A percentile compares a stretch with the other conserved stretches of the same genome.
Conservation (phyloP, 768 basidiomycete species). For the Auricularia sp. region DNA sequence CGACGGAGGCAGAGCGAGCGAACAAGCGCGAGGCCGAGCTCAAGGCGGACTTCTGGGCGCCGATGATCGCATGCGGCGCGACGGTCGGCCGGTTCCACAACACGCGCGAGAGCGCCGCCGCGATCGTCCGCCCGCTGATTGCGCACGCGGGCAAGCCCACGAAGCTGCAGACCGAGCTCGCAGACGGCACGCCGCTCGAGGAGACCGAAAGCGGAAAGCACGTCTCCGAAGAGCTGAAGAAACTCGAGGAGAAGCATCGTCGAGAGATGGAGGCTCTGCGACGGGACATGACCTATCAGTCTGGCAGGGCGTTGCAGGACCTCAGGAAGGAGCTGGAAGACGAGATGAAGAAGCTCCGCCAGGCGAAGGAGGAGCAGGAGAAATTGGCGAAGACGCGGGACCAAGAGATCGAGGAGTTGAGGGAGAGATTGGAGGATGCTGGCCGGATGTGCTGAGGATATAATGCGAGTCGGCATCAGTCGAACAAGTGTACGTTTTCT, state of each 20-base stretch:
- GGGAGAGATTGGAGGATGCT: too few species aligned
- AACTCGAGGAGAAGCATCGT: not conserved
- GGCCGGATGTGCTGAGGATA: too few species aligned
- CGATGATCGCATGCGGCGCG: not conserved
- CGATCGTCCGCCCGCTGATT: not conserved
- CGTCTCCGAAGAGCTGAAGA: not conserved
- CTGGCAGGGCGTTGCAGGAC: not conserved
- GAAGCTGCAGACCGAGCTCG: not conserved
- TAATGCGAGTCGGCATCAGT: too few species aligned
- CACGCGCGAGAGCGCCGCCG: not conserved
- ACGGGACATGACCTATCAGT: not conserved
- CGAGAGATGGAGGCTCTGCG: not conserved
- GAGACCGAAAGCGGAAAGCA: not conserved
- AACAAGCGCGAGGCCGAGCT: too few species aligned
- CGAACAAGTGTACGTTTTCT: too few species aligned
- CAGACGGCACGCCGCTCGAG: not conserved
- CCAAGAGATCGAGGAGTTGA: not conserved
- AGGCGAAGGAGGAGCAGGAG: not conserved
- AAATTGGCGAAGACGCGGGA: not conserved
- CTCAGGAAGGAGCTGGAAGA: not conserved
- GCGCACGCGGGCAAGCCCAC: not conserved
- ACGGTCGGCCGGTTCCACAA: not conserved
- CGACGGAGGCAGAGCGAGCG: too few species aligned
- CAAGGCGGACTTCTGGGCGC: too few species aligned
- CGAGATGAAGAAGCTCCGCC: not conserved